These are phyloP conservation scores for Salix brachista DNA, from an alignment of 345 rosid genomes.

Conservation along the genomic window DNA sequence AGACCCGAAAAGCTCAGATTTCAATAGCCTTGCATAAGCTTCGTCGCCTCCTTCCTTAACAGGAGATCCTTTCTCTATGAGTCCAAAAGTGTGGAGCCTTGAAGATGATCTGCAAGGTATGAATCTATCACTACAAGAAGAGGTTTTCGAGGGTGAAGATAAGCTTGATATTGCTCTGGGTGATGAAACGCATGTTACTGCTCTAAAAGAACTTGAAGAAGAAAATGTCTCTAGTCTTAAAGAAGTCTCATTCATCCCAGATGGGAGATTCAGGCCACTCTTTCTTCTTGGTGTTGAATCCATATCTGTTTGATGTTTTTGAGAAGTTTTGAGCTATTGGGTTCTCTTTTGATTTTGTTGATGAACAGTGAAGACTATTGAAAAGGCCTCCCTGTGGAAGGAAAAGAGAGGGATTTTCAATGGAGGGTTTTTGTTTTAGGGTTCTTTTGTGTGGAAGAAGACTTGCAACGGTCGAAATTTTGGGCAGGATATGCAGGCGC, in stretches of 20 bases:
- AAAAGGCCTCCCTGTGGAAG: slow-evolving; percentile 29
- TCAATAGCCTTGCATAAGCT: slow-evolving; percentile 67
- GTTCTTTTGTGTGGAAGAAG: slow-evolving; percentile 13
- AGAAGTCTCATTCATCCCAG: slow-evolving; percentile 76
- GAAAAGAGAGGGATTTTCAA: slow-evolving; percentile 18
- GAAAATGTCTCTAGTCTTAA: slow-evolving; percentile 56
- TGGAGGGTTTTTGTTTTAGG: neutral
- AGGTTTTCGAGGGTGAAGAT: slow-evolving; percentile 69
- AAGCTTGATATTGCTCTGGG: slow-evolving; percentile 63
- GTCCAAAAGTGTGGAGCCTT: slow-evolving; percentile 80
- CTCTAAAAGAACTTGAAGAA: slow-evolving; percentile 21
- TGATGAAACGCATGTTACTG: neutral
- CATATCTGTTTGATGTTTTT: slow-evolving; percentile 34
- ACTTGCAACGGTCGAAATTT: slow-evolving; percentile 47
- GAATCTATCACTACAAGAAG: slow-evolving; percentile 84
- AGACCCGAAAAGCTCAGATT: slow-evolving; percentile 89
- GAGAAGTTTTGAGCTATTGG: neutral
- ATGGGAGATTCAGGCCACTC: slow-evolving; percentile 78
- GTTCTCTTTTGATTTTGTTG: neutral
- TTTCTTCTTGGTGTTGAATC: slow-evolving; percentile 57
- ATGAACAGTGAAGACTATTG: neutral
- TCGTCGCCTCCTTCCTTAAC: slow-evolving; percentile 92
- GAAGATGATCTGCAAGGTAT: slow-evolving; percentile 97
- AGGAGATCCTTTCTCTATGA: slow-evolving; percentile 67
- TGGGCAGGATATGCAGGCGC: slow-evolving; percentile 17